A percentile compares a stretch with the other conserved stretches of the same genome.
Conservation (phyloP, 306 rosid species). For the Corylus avellana region DNA sequence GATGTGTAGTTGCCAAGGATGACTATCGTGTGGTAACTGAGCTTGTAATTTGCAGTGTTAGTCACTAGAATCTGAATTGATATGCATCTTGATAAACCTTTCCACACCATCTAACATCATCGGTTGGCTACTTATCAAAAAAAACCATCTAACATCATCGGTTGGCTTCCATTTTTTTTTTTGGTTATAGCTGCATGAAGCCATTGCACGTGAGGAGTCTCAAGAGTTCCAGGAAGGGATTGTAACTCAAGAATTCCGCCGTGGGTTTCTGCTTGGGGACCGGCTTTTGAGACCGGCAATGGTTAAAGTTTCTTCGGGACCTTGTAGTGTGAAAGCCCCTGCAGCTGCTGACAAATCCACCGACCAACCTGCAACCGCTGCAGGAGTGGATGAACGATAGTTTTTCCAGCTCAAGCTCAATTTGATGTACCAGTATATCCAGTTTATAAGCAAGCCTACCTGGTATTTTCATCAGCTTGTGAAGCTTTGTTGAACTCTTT, state of each 20-base stretch:
- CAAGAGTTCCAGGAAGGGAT: conserved; percentile 73
- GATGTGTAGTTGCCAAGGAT: not conserved
- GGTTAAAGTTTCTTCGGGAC: conserved; percentile 84
- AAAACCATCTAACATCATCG: conserved; percentile 16
- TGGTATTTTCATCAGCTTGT: not conserved
- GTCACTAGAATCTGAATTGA: not conserved
- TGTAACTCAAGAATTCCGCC: conserved; percentile 66
- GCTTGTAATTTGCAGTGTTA: not conserved
- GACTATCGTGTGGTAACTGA: not conserved
- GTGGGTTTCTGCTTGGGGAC: conserved; percentile 74
- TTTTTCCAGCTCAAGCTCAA: conserved; percentile 15
- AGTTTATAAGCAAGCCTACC: conserved; percentile 8
- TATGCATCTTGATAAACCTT: conserved; percentile 9
- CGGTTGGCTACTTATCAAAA: too few species aligned
- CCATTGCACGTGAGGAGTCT: conserved; percentile 82
- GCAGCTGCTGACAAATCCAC: conserved; percentile 36
- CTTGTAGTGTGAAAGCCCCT: conserved; percentile 50
- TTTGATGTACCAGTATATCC: conserved; percentile 5
- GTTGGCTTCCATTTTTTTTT: conserved; percentile 7
- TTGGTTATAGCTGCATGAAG: conserved; percentile 71
- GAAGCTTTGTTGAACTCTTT: not conserved
- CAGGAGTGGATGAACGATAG: conserved; percentile 58
- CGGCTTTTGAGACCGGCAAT: conserved; percentile 82
- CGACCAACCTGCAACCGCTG: conserved; percentile 59
- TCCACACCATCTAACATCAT: conserved; percentile 10